phyloP scores from a whole-genome alignment of 495 filamentous ascomycete species.

The Penicillium daleae region DNA sequence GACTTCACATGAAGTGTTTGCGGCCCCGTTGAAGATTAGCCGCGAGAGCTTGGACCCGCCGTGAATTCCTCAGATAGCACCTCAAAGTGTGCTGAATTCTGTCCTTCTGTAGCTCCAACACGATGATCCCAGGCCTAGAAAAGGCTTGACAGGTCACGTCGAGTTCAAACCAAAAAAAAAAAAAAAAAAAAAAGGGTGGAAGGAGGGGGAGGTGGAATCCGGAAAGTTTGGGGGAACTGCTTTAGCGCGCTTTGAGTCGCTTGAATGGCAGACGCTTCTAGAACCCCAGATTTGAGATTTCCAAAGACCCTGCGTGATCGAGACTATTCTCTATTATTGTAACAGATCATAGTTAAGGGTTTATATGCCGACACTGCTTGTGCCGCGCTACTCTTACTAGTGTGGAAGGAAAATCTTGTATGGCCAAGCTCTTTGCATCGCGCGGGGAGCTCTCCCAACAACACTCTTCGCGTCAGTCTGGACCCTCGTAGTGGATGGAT shows the following conservation, averaged over 20 bases:
- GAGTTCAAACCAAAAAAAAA: no score
- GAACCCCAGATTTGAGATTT: conserved; percentile 14
- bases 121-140: not conserved
- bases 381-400: not conserved
- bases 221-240: conserved; percentile 18
- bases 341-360: no score
- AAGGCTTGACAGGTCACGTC: not conserved
- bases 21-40: conserved; percentile 9
- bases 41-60: conserved; percentile 27
- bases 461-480: not conserved
- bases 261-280: conserved; percentile 30
- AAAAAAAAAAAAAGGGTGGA: not conserved
- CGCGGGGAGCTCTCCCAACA: conserved; percentile 6
- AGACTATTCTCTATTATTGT: not conserved
- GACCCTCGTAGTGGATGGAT: not conserved
- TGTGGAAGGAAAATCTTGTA: not conserved
- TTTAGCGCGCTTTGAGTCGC: conserved; percentile 26
- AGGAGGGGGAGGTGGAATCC: conserved; percentile 12
- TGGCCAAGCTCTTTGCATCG: not conserved
- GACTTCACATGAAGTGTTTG: conserved; percentile 30
- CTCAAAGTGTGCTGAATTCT: conserved; percentile 12
- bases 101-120: not conserved
- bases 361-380: not conserved
- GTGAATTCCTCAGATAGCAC: no score
- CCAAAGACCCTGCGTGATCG: no score